Evolutionary conservation across 768 basidiomycete genomes (phyloP).

Genomic region (Serendipita sp.): DNA sequence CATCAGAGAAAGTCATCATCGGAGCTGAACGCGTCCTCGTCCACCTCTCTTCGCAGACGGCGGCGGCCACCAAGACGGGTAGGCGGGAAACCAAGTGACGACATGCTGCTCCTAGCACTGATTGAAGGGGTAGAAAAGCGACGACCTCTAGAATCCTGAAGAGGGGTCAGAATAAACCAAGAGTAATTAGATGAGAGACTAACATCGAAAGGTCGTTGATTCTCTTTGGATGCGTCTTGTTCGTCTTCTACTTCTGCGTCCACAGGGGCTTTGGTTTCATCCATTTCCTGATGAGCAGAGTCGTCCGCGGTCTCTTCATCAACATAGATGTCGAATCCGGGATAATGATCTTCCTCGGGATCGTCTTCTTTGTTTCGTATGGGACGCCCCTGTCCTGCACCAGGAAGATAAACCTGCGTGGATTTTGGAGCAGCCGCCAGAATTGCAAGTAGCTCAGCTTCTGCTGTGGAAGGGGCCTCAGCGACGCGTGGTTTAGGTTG

Average conservation of each 20-base stretch:
- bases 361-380: conserved; percentile 2
- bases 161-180: background rate
- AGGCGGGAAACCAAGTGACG: background rate
- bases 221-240: background rate
- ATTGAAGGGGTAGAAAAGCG: background rate
- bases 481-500: conserved; percentile 1
- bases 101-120: conserved; percentile 1
- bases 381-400: background rate
- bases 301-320: background rate
- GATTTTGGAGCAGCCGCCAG: background rate
- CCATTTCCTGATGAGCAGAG: background rate
- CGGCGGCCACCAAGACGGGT: background rate
- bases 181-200: background rate
- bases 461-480: background rate
- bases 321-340: conserved; percentile 10
- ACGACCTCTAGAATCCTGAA: background rate
- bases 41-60: background rate
- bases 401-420: background rate
- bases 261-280: background rate
- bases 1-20: background rate
- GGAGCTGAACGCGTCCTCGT: background rate
- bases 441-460: background rate
- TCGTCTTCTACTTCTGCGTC: background rate
- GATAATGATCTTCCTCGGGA: conserved; percentile 7
- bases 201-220: background rate